Conservation (phyloP, 2,329 filamentous ascomycete species). For the Chrysoporthe austroafricana region DNA sequence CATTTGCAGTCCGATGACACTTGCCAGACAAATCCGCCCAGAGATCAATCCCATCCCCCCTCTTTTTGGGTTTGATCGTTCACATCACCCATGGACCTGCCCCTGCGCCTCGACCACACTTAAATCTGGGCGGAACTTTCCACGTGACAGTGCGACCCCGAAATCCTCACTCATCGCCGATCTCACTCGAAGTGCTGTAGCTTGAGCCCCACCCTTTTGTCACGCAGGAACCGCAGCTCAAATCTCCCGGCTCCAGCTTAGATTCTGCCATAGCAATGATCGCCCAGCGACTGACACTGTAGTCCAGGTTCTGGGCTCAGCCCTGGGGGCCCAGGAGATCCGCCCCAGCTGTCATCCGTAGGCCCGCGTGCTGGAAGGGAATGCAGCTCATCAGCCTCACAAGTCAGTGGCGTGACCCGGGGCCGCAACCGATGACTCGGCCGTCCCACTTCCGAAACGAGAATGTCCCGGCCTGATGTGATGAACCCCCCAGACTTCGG, state of each 20-base stretch:
- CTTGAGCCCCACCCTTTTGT: not conserved
- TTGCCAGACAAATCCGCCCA: not conserved
- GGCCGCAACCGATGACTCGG: not conserved
- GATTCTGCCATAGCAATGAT: not conserved
- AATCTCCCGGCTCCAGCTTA: no score
- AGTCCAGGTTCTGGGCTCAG: not conserved
- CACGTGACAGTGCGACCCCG: not conserved
- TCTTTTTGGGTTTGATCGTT: not conserved
- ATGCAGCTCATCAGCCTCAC: not conserved
- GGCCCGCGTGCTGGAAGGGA: not conserved
- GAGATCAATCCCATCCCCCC: not conserved
- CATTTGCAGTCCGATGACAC: no score
- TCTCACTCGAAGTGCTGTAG: not conserved
- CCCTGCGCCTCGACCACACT: not conserved
- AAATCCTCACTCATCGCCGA: not conserved
- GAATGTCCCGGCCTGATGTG: not conserved
- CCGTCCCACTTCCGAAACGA: not conserved
- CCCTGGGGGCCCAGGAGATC: no score
- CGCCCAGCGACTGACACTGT: not conserved
- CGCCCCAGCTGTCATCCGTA: not conserved
- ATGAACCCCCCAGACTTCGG: not conserved
- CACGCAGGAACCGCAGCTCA: not conserved
- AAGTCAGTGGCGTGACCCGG: not conserved
- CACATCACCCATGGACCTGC: constrained; percentile 6
- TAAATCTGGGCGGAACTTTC: not conserved